phyloP scores from a whole-genome alignment of 2,329 filamentous ascomycete species.

The Stagonosporopsis cucurbitacearum region DNA sequence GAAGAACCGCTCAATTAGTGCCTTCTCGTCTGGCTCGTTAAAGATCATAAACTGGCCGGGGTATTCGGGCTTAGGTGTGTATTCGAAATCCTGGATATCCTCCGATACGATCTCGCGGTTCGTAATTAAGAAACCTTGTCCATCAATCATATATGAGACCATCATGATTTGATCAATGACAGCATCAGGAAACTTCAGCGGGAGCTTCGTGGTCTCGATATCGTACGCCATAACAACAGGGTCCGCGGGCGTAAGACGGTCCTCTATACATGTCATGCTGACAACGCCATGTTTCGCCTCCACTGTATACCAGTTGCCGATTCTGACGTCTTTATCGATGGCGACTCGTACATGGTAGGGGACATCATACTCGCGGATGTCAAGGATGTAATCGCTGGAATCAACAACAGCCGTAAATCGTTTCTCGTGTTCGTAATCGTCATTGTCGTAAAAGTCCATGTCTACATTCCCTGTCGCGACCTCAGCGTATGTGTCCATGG shows the following conservation, averaged over 20 bases:
- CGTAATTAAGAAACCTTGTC: conserved; percentile 95
- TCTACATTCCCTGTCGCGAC: conserved; percentile 82
- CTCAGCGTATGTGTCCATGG: conserved; percentile 98
- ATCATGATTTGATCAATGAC: conserved; percentile 98
- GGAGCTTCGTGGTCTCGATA: conserved; percentile 96
- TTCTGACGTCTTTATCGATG: conserved; percentile 95
- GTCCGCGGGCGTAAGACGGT: conserved; percentile 87
- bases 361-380: conserved; percentile 99
- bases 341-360: conserved; percentile 99
- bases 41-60: conserved; percentile 96
- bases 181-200: conserved; percentile 95
- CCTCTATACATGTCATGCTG: conserved; percentile 82
- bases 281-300: conserved; percentile 91
- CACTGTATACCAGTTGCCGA: conserved; percentile 96
- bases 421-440: conserved; percentile 82
- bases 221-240: conserved; percentile 99
- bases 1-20: conserved; percentile 88
- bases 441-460: conserved; percentile 90
- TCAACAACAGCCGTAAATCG: conserved; percentile 80
- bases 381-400: conserved; percentile 95
- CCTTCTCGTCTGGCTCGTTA: conserved; percentile 94
- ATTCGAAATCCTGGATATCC: conserved; percentile 97
- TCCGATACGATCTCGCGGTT: conserved; percentile 98
- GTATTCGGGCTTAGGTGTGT: conserved; percentile 96
- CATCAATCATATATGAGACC: conserved; percentile 99